Evolutionary conservation across 2,329 filamentous ascomycete genomes (phyloP).

Genomic region (Monilinia fructigena): DNA sequence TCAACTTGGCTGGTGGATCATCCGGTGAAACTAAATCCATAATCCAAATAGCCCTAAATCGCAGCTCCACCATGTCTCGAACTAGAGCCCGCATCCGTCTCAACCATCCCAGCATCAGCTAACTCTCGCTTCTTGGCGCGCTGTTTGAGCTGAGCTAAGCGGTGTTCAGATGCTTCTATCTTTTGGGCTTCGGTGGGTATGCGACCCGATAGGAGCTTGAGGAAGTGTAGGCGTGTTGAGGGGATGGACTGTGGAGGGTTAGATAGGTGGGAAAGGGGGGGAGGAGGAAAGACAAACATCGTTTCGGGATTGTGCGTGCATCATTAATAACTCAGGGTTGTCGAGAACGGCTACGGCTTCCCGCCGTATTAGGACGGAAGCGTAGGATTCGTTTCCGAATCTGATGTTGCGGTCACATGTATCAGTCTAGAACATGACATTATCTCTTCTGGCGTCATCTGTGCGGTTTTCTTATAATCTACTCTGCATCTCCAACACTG

Average conservation of each 20-base stretch:
- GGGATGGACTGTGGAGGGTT: slow-evolving; percentile 50
- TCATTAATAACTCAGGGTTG: slow-evolving; percentile 58
- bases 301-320: slow-evolving; percentile 54
- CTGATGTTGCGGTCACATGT: slow-evolving; percentile 21
- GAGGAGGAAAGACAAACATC: slow-evolving; percentile 47
- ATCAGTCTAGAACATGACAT: background rate
- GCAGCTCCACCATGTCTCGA: background rate
- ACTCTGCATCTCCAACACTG: too few species aligned
- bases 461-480: background rate
- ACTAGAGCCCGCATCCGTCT: background rate
- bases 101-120: slow-evolving; percentile 8
- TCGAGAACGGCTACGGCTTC: slow-evolving; percentile 56
- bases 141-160: slow-evolving; percentile 12
- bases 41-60: background rate
- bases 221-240: slow-evolving; percentile 56
- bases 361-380: slow-evolving; percentile 40
- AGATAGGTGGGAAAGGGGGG: background rate
- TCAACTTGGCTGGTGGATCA: background rate
- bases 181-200: slow-evolving; percentile 12
- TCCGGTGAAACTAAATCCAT: background rate
- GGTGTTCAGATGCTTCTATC: background rate
- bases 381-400: slow-evolving; percentile 34
- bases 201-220: slow-evolving; percentile 42
- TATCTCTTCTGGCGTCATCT: background rate
- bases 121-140: slow-evolving; percentile 3